A percentile compares a stretch with the other conserved stretches of the same genome.
Evolutionary conservation across 169 alveolate genomes (phyloP).

Genomic region (Plasmodium cynomolgi): DNA sequence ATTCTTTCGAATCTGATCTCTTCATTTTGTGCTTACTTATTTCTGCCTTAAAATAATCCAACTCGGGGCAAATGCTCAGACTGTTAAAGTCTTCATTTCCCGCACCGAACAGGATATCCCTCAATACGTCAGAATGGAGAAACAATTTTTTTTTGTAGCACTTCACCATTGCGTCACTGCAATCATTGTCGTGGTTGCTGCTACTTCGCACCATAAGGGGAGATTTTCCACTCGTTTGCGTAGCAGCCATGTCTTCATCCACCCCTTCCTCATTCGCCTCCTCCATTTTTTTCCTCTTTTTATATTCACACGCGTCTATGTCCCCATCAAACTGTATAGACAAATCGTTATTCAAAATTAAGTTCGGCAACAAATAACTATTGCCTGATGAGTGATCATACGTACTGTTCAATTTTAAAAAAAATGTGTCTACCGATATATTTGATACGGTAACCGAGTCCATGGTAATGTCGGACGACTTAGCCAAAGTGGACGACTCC

Average conservation of each 20-base stretch:
- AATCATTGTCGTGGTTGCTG: not conserved
- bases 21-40: constrained; percentile 45
- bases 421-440: constrained; percentile 68
- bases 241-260: not conserved
- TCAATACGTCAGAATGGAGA: constrained; percentile 15
- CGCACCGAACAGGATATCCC: constrained; percentile 14
- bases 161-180: not conserved
- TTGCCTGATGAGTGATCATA: constrained; percentile 55
- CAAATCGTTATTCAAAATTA: constrained; percentile 61
- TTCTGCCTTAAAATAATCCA: constrained; percentile 70
- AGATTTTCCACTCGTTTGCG: not conserved
- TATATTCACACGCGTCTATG: constrained; percentile 64
- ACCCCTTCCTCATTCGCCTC: not conserved
- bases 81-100: constrained; percentile 48
- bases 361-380: constrained; percentile 53
- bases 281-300: constrained; percentile 38
- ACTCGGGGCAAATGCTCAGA: constrained; percentile 59
- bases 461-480: constrained; percentile 59
- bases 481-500: constrained; percentile 70
- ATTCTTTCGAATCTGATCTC: constrained; percentile 29
- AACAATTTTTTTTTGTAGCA: constrained; percentile 27
- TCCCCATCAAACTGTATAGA: constrained; percentile 76
- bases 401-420: constrained; percentile 70
- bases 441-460: constrained; percentile 48
- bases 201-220: not conserved